phyloP scores from a whole-genome alignment of 331 rosid species.

The Pyrus hybrid region DNA sequence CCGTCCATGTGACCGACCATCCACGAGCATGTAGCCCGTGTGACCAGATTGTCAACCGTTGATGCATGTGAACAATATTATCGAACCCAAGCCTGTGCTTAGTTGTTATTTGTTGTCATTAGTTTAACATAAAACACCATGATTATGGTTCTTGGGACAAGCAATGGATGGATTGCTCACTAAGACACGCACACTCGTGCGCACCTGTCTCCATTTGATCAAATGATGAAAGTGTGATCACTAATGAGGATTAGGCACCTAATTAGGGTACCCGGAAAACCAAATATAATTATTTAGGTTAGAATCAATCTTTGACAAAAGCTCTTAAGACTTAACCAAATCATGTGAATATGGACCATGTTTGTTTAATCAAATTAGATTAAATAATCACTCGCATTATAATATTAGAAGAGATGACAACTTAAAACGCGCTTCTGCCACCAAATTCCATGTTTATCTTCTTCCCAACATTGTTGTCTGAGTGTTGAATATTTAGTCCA shows the following conservation, averaged over 20 bases:
- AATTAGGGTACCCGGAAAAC: not conserved
- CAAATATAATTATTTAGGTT: not conserved
- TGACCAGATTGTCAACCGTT: not conserved
- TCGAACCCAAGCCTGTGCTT: not conserved
- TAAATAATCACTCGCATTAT: constrained; percentile 22
- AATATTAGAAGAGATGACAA: constrained; percentile 14
- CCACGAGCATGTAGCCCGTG: not conserved
- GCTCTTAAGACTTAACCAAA: constrained; percentile 13
- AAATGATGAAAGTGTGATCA: constrained; percentile 26
- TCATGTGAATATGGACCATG: constrained; percentile 22
- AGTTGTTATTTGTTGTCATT: not conserved
- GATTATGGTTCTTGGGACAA: constrained; percentile 45
- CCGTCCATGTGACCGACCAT: not conserved
- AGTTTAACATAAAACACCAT: constrained; percentile 7
- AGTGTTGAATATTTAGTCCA: constrained; percentile 9
- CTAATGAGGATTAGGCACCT: constrained; percentile 3
- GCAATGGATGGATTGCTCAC: constrained; percentile 45
- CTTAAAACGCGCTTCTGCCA: constrained; percentile 38
- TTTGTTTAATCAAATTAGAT: constrained; percentile 6
- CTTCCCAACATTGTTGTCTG: constrained; percentile 15
- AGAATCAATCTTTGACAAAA: constrained; percentile 21
- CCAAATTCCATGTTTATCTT: constrained; percentile 53
- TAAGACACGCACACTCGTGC: constrained; percentile 40
- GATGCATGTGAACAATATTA: not conserved
- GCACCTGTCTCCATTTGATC: constrained; percentile 26